Evolutionary conservation across 148 eudicot species (phyloP).

Genomic region (Vaccinium darrowii): DNA sequence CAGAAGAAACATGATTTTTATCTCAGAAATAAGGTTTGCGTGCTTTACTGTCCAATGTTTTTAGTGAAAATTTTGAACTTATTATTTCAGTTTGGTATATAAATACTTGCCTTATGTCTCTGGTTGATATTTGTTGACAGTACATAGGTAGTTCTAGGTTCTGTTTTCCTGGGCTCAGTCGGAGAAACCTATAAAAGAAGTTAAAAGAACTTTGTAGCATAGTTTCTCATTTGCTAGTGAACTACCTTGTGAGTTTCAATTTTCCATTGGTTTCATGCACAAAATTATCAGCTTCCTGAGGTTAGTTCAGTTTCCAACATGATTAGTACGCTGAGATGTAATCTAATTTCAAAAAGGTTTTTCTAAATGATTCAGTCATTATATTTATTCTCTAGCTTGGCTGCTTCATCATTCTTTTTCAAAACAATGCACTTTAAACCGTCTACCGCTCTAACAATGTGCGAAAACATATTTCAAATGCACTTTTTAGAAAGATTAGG

Average conservation of each 20-base stretch:
- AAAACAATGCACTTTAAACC: too few species aligned
- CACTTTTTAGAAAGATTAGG: too few species aligned
- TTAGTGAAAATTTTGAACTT: neutral
- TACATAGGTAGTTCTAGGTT: neutral
- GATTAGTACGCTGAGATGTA: neutral
- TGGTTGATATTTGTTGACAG: too few species aligned
- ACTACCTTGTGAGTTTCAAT: neutral
- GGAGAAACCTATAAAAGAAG: neutral
- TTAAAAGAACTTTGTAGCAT: neutral
- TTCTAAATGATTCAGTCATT: neutral
- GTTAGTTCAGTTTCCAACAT: neutral
- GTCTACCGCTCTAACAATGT: too few species aligned
- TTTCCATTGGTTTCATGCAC: neutral
- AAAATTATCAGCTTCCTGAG: neutral
- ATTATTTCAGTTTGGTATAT: neutral
- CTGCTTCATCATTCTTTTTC: neutral
- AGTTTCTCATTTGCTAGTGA: neutral
- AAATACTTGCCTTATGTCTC: neutral
- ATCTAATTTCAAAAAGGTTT: neutral
- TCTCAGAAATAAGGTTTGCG: constrained; percentile 67
- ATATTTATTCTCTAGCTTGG: neutral
- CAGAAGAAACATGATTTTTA: constrained; percentile 70
- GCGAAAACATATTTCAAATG: neutral
- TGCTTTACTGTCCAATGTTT: constrained; percentile 10
- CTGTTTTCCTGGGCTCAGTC: neutral